Evolutionary conservation across 2,329 filamentous ascomycete species (phyloP), one percentile per base, ranked within the genome.

Genomic region (Beauveria scarabaeidicola): DNA sequence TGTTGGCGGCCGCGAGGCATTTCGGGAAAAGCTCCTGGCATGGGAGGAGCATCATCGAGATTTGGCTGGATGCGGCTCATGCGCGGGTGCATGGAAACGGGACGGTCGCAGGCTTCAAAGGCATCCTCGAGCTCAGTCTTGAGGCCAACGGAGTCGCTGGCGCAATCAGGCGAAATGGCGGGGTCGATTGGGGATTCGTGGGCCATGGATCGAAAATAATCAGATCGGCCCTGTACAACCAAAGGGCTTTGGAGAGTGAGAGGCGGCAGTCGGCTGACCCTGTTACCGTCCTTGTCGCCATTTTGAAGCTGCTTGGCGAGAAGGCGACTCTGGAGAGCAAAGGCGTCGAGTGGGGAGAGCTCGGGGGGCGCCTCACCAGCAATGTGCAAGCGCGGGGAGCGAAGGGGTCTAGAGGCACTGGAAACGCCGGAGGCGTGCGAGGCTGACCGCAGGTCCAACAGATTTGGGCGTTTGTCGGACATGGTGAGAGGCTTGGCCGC

Each of bases 291-390:
- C 69, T 83, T 86, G 68, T 84, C 82, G 64, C 84, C 87, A 66
- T 94, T 87, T 72, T 96, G 88, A 62, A 99, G 84, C 73, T 96
- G 89, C 74, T 85, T 89, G 43, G 91, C 91, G 55, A 99, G 82
- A 66, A 95, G 77, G 61, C 93, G 87, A 67, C 92, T 95, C 70
- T 97, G 93, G 63, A 93, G 81, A 23, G 93, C 93, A 70, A 99
- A 95, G 52, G 93, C 93, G 79, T 99, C 94, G 64, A 99, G 82
- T 11, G 94, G 94, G 8, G 94, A 97, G 60, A 97, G 81, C 56
- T 94, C 89, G 5, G 94, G 94, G 21, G 94, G 93, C 1, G 89
- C 82, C 66, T 93, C 89, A 63, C 90, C 90, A 60, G 88, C 88
- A 60, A 89, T 80, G 72, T 91, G 88, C 61, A 91, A 77, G 63